These are phyloP conservation scores for Nemania abortiva DNA, from an alignment of 2,329 filamentous ascomycete genomes.

Conservation along the genomic window DNA sequence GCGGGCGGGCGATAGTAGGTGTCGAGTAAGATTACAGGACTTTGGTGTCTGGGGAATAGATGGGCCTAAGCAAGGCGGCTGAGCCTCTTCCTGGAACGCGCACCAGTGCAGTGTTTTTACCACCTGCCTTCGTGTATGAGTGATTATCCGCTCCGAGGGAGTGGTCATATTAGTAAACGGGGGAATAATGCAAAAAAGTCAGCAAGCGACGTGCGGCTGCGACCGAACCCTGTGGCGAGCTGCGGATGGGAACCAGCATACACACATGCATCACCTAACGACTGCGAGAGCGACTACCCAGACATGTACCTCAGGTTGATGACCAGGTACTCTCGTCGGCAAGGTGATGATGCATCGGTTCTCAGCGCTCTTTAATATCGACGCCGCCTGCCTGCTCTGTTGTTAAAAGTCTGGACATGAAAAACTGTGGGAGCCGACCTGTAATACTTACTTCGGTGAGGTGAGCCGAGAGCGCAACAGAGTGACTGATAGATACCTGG, in stretches of 20 bases:
- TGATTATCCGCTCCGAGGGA: constrained; percentile 31
- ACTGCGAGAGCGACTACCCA: constrained; percentile 20
- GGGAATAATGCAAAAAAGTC: constrained; percentile 26
- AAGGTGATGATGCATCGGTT: constrained; percentile 12
- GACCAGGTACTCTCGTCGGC: constrained; percentile 7
- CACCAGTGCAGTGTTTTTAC: background rate
- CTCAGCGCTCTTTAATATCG: constrained; percentile 4
- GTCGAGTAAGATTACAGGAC: constrained; percentile 29
- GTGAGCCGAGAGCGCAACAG: constrained; percentile 12
- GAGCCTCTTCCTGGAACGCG: constrained; percentile 28
- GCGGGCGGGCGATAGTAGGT: background rate
- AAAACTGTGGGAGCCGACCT: background rate
- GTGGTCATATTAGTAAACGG: constrained; percentile 34
- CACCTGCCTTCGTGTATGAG: constrained; percentile 23
- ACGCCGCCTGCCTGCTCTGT: constrained; percentile 10
- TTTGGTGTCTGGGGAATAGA: constrained; percentile 20
- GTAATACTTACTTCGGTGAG: constrained; percentile 20
- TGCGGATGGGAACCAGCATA: constrained; percentile 33
- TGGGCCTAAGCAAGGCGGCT: constrained; percentile 15
- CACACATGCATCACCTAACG: constrained; percentile 33
- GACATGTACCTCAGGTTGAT: constrained; percentile 18
- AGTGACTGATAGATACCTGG: constrained; percentile 1
- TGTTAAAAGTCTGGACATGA: background rate
- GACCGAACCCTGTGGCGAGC: constrained; percentile 34
- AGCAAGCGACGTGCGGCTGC: constrained; percentile 37